These are phyloP conservation scores for Zygosaccharomyces bailii DNA, from an alignment of 805 yeast genomes.

Conservation along the genomic window DNA sequence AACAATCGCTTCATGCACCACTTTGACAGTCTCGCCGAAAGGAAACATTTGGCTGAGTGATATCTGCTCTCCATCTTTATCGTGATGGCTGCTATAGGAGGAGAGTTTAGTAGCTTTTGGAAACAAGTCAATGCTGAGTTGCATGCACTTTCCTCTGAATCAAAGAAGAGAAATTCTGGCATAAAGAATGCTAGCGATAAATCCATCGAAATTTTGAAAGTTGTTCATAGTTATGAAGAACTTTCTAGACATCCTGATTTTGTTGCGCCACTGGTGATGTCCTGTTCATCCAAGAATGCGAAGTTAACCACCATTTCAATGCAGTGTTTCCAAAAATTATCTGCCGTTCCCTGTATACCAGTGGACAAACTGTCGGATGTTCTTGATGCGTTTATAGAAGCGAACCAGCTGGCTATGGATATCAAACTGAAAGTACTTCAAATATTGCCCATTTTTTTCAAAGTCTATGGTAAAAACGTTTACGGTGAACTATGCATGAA, in stretches of 20 bases:
- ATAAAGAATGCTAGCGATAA: conserved; percentile 57
- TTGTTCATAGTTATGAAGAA: conserved; percentile 31
- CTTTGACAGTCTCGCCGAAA: not conserved
- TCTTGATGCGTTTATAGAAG: conserved; percentile 65
- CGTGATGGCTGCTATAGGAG: conserved; percentile 18
- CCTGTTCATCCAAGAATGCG: conserved; percentile 72
- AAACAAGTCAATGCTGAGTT: conserved; percentile 52
- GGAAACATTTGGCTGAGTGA: not conserved
- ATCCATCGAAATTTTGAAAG: conserved; percentile 46
- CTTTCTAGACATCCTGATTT: conserved; percentile 50
- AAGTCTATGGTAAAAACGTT: conserved; percentile 54
- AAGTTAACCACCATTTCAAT: conserved; percentile 70
- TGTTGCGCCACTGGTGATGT: conserved; percentile 63
- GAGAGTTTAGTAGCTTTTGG: conserved; percentile 22
- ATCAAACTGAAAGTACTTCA: conserved; percentile 85
- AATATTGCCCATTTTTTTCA: conserved; percentile 70
- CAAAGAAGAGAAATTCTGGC: conserved; percentile 68
- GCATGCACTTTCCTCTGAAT: conserved; percentile 56
- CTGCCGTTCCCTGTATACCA: conserved; percentile 54
- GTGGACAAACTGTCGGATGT: conserved; percentile 49
- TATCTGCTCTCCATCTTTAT: not conserved
- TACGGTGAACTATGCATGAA: conserved; percentile 54
- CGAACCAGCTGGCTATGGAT: conserved; percentile 72
- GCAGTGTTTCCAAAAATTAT: conserved; percentile 63
- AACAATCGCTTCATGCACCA: not conserved